Conservation (phyloP, 208 protist species). For the Leishmania braziliensis region DNA sequence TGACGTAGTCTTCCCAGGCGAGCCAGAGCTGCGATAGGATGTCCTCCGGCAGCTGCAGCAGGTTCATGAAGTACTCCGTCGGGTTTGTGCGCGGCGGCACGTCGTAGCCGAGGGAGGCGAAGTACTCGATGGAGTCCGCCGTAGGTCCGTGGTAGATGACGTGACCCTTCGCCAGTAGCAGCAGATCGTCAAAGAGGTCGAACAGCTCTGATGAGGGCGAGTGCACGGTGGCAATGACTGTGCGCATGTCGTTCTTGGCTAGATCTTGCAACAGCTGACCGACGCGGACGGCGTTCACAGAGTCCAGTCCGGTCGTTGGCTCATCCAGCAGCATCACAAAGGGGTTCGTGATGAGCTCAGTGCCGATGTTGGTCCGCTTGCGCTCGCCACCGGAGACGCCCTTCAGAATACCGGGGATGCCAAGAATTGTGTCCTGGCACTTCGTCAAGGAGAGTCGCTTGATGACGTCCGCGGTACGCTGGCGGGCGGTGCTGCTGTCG, state of each 20-base stretch:
- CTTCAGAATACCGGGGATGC: slow-evolving; percentile 69
- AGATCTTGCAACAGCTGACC: slow-evolving; percentile 76
- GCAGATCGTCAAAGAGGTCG: slow-evolving; percentile 81
- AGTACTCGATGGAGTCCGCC: slow-evolving; percentile 44
- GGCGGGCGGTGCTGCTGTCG: slow-evolving; percentile 36
- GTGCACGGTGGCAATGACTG: slow-evolving; percentile 88
- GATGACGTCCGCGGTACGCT: slow-evolving; percentile 68
- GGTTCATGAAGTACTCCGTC: slow-evolving; percentile 89
- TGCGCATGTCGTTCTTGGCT: slow-evolving; percentile 77
- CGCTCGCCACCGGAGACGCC: slow-evolving; percentile 90
- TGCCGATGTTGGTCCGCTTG: slow-evolving; percentile 87
- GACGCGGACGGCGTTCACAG: slow-evolving; percentile 81
- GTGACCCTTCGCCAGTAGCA: slow-evolving; percentile 79
- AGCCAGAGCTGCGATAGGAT: slow-evolving; percentile 67
- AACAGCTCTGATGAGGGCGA: slow-evolving; percentile 86
- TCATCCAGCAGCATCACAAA: slow-evolving; percentile 90
- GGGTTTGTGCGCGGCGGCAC: slow-evolving; percentile 73
- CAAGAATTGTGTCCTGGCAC: slow-evolving; percentile 82
- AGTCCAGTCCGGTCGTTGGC: slow-evolving; percentile 88
- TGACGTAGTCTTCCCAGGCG: slow-evolving; percentile 78
- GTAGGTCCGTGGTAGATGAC: slow-evolving; percentile 86
- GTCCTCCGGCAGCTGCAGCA: slow-evolving; percentile 74
- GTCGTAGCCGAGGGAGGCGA: slow-evolving; percentile 48
- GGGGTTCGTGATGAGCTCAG: slow-evolving; percentile 89
- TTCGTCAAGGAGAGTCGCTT: slow-evolving; percentile 61